Evolutionary conservation across 805 yeast species (phyloP).

Genomic region (Metschnikowia bowlesiae): DNA sequence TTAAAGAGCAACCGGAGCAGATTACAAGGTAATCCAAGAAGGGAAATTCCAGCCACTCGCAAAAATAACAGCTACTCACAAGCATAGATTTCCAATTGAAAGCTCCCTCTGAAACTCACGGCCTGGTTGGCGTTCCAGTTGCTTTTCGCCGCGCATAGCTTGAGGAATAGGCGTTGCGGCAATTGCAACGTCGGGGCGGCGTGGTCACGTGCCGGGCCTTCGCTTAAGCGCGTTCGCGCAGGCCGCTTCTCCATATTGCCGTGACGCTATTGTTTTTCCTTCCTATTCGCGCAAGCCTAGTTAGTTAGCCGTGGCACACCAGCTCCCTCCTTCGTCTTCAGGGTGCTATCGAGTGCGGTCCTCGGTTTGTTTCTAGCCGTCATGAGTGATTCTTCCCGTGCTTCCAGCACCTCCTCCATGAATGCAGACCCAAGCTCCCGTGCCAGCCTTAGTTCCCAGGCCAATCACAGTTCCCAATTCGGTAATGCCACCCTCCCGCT

Average conservation of each 20-base stretch:
- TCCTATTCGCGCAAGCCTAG: constrained; percentile 10
- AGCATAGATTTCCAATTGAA: no score
- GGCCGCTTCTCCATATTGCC: not conserved
- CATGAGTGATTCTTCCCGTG: not conserved
- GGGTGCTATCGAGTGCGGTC: not conserved
- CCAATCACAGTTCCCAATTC: not conserved
- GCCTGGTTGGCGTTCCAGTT: no score
- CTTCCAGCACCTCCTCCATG: not conserved
- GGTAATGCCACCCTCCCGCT: not conserved
- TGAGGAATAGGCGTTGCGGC: no score
- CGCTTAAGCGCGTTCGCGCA: not conserved
- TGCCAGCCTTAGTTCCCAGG: not conserved
- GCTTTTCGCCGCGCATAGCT: no score
- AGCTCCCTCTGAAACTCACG: no score
- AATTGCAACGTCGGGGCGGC: not conserved
- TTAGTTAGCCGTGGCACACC: constrained; percentile 6
- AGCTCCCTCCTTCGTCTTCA: not conserved
- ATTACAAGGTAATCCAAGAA: no score
- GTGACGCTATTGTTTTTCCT: constrained; percentile 8
- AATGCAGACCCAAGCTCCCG: not conserved
- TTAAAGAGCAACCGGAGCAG: no score
- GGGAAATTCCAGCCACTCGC: no score
- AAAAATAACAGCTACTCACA: no score
- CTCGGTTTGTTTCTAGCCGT: not conserved
- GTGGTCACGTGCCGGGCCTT: not conserved